A percentile compares a stretch with the other conserved stretches of the same genome.
Conservation (phyloP, 208 protist genomes). For the Borovskyia barvae region DNA sequence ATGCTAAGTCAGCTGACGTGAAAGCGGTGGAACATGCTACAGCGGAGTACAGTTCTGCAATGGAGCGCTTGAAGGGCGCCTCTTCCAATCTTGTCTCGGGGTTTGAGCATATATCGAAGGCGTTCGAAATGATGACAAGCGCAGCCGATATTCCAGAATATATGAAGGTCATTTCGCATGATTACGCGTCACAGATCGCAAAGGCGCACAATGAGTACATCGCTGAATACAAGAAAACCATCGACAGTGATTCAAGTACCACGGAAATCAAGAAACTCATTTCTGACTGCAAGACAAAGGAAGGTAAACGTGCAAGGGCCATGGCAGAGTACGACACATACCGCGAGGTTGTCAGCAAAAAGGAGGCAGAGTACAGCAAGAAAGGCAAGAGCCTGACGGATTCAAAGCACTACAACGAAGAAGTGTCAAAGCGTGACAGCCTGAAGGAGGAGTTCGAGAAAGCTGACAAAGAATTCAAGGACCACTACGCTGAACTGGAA, state of each 20-base stretch:
- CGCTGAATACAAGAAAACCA: conserved; percentile 28
- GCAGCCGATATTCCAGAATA: conserved; percentile 10
- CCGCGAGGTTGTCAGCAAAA: conserved; percentile 41
- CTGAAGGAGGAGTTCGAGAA: conserved; percentile 35
- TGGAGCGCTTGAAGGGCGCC: conserved; percentile 28
- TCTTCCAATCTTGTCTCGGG: conserved; percentile 19
- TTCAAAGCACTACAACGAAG: conserved; percentile 41
- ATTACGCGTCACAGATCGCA: conserved; percentile 9
- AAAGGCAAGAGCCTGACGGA: conserved; percentile 48
- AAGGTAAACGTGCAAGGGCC: conserved; percentile 35
- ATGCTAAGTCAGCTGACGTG: conserved; percentile 22
- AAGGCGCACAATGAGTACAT: conserved; percentile 22
- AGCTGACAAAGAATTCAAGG: conserved; percentile 43
- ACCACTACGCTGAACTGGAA: conserved; percentile 26
- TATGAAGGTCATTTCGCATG: conserved; percentile 8
- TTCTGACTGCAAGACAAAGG: conserved; percentile 38
- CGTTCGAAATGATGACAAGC: conserved; percentile 27
- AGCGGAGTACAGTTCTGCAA: conserved; percentile 24
- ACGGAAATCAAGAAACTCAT: conserved; percentile 22
- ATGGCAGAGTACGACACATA: conserved; percentile 64
- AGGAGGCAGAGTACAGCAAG: conserved; percentile 55
- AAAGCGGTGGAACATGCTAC: conserved; percentile 23
- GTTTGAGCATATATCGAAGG: conserved; percentile 32
- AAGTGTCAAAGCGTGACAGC: conserved; percentile 43
- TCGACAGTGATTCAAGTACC: conserved; percentile 29